Conservation (phyloP, 305 asterid species). For the Plantago lanceolata region DNA sequence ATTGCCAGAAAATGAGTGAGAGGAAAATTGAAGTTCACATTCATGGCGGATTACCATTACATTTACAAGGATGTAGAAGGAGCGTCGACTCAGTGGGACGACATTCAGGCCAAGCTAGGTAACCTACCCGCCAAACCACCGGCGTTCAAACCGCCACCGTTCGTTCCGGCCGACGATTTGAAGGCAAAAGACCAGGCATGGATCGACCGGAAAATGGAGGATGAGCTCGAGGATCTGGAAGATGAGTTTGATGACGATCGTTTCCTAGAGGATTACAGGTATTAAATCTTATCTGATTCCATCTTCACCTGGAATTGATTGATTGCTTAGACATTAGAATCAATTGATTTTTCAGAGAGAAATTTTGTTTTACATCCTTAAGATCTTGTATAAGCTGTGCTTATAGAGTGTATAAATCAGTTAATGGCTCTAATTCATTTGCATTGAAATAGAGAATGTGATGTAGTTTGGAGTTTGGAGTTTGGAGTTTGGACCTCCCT, state of each 20-base stretch:
- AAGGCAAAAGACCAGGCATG: conserved; percentile 69
- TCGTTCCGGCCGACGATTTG: conserved; percentile 56
- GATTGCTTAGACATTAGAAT: not conserved
- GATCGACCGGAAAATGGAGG: conserved; percentile 66
- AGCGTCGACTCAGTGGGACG: conserved; percentile 90
- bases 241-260: conserved; percentile 92
- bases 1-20: no score
- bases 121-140: conserved; percentile 70
- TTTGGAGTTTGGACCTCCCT: no score
- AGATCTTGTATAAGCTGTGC: no score
- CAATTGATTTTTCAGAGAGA: no score
- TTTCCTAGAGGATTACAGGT: conserved; percentile 85
- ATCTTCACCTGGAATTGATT: not conserved
- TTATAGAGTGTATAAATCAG: no score
- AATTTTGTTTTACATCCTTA: no score
- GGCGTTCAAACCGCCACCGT: conserved; percentile 69
- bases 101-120: conserved; percentile 78
- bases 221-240: conserved; percentile 86
- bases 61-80: conserved; percentile 90
- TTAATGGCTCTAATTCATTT: no score
- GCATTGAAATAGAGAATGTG: no score
- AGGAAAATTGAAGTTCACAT: no score
- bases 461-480: no score
- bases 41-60: conserved; percentile 82
- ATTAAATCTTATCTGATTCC: not conserved